Percentiles rank a stretch among this genome's conserved stretches.
These are phyloP conservation scores for Solanum hybrid DNA, from an alignment of 305 asterid species.

Conservation along the genomic window DNA sequence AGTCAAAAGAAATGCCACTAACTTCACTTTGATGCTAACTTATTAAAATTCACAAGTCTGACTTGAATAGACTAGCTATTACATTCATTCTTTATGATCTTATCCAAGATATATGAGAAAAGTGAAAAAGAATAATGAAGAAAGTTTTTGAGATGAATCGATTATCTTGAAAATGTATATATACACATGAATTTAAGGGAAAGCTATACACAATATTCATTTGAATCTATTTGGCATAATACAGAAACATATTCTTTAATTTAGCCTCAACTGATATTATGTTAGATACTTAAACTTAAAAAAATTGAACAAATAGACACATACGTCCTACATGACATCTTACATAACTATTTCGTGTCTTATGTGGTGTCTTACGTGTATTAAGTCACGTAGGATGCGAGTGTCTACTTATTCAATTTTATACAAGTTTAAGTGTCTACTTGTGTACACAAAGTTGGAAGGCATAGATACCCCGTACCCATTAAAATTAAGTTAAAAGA, in stretches of 20 bases:
- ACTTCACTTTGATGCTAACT: neutral
- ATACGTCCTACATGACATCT: neutral
- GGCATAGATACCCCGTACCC: neutral
- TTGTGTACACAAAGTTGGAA: neutral
- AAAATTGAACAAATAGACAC: neutral
- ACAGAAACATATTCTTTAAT: neutral
- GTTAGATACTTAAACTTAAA: too few species aligned
- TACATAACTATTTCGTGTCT: neutral
- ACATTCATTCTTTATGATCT: neutral
- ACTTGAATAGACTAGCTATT: neutral
- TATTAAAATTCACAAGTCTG: neutral
- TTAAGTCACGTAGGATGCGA: neutral
- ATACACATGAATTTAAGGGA: neutral
- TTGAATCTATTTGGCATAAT: neutral
- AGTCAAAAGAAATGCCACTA: neutral
- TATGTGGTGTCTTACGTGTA: neutral
- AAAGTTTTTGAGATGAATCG: neutral
- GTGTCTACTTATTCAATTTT: neutral
- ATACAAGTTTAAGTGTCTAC: neutral
- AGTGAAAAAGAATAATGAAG: neutral
- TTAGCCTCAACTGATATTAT: too few species aligned
- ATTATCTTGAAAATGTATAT: neutral
- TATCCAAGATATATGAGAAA: neutral
- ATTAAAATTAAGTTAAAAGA: too few species aligned
- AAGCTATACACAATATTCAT: neutral